Evolutionary conservation across 1,284 basidiomycete species (phyloP).

Genomic region (Tilletia indica): DNA sequence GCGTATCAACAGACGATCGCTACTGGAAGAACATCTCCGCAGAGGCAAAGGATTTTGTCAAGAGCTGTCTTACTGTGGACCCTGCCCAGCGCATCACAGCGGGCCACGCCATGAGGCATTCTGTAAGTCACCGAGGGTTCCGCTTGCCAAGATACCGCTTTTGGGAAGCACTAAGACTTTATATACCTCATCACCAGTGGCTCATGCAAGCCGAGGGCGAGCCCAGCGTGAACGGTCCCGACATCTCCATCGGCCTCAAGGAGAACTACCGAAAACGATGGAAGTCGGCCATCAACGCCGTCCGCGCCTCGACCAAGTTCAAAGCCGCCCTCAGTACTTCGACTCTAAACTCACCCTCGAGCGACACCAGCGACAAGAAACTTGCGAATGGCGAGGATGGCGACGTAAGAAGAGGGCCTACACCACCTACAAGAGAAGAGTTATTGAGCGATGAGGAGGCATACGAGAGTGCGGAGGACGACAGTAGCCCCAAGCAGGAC

Average conservation of each 20-base stretch:
- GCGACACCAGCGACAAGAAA: background rate
- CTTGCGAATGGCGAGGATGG: background rate
- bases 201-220: conserved; percentile 35
- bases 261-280: conserved; percentile 54
- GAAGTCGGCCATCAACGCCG: conserved; percentile 53
- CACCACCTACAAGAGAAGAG: conserved; percentile 3
- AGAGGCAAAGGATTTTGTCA: conserved; percentile 81
- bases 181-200: conserved; percentile 28
- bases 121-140: conserved; percentile 55
- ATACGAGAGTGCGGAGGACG: conserved; percentile 9
- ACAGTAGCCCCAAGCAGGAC: background rate
- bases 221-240: conserved; percentile 29
- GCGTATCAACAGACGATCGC: conserved; percentile 61
- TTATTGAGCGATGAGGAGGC: conserved; percentile 9
- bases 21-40: conserved; percentile 87
- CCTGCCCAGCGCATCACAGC: conserved; percentile 73
- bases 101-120: conserved; percentile 68
- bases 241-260: conserved; percentile 51
- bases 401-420: background rate
- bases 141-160: background rate
- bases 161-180: background rate
- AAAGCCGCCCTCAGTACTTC: conserved; percentile 22
- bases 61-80: conserved; percentile 70
- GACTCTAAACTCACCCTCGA: background rate
- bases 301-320: conserved; percentile 52